Conservation (phyloP, 257 asterid genomes). For the Lantana camara region DNA sequence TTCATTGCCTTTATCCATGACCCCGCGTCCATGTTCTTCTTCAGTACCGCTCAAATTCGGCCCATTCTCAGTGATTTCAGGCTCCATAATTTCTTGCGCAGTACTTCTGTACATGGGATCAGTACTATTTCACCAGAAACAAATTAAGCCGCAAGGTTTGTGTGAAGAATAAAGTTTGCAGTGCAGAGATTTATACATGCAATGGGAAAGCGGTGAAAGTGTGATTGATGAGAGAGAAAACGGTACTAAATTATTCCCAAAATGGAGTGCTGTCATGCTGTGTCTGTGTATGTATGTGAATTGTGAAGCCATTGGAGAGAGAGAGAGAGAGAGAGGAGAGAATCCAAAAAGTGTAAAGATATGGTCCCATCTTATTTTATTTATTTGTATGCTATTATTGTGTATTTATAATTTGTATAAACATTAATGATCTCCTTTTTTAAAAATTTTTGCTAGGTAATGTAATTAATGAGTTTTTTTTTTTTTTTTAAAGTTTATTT, state of each 20-base stretch:
- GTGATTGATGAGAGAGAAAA: constrained; percentile 19
- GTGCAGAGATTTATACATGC: not conserved
- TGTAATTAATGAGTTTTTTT: no score
- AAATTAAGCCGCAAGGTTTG: not conserved
- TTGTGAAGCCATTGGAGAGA: no score
- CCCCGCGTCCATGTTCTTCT: not conserved
- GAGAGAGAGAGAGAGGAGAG: not conserved
- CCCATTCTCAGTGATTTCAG: constrained; percentile 20
- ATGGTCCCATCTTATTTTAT: no score
- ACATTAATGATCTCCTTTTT: no score
- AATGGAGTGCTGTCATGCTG: not conserved
- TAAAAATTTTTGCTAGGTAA: no score
- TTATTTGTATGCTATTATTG: no score
- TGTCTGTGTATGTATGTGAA: no score
- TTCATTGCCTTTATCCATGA: constrained; percentile 15
- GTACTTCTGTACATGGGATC: not conserved
- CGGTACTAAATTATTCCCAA: not conserved
- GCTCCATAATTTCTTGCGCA: not conserved
- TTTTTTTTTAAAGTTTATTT: no score
- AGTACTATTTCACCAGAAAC: not conserved
- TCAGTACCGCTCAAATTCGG: not conserved
- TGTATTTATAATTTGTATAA: no score
- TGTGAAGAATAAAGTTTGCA: not conserved
- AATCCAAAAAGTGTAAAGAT: no score
- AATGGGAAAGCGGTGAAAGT: constrained; percentile 13